Conservation (phyloP, 2,329 filamentous ascomycete species). For the Neonectria faginata region DNA sequence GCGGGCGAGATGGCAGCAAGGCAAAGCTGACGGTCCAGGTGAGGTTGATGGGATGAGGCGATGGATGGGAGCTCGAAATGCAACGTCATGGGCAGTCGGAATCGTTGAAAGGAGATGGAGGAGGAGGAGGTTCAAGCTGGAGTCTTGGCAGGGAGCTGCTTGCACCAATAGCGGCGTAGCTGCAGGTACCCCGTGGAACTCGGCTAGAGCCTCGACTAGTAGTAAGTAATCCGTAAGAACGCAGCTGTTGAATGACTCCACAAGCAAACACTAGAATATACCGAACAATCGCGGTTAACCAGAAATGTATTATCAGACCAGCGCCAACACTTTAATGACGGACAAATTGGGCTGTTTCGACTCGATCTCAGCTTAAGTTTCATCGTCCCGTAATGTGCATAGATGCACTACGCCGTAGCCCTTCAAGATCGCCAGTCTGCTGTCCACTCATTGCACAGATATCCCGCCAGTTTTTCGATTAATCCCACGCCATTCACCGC, state of each 20-base stretch:
- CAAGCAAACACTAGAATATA: constrained; percentile 3
- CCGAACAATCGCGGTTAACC: background rate
- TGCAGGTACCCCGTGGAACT: constrained; percentile 37
- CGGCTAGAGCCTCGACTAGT: constrained; percentile 25
- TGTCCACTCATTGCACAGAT: background rate
- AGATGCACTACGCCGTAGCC: too few species aligned
- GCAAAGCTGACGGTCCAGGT: constrained; percentile 3
- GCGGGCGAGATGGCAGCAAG: constrained; percentile 17
- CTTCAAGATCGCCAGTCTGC: too few species aligned
- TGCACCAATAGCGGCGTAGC: constrained; percentile 37
- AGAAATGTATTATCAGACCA: background rate
- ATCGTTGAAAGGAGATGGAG: constrained; percentile 45
- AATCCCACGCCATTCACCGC: background rate
- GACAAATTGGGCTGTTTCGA: too few species aligned
- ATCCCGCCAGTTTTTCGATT: background rate
- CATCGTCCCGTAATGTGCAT: background rate
- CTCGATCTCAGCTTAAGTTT: background rate
- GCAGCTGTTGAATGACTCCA: constrained; percentile 19
- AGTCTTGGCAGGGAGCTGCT: constrained; percentile 41
- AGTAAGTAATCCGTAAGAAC: background rate
- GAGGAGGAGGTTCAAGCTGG: constrained; percentile 45
- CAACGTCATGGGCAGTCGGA: constrained; percentile 45
- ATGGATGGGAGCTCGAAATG: constrained; percentile 36
- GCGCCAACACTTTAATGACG: background rate
- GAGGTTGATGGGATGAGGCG: constrained; percentile 27